phyloP scores from a whole-genome alignment of 257 asterid genomes.

The Leonotis leonurus region DNA sequence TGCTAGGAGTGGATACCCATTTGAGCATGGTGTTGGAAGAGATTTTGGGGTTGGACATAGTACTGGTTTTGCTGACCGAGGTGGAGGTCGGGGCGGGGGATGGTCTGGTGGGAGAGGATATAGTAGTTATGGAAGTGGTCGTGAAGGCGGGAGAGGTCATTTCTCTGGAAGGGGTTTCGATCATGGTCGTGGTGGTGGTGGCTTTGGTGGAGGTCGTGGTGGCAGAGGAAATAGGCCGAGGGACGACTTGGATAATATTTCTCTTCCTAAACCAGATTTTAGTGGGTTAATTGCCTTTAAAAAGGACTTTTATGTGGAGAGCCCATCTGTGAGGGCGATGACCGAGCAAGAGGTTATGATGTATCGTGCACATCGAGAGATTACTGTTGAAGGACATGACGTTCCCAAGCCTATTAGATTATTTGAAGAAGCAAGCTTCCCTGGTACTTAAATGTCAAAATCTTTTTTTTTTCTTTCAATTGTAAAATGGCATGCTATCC shows the following conservation, averaged over 20 bases:
- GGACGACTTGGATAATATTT: constrained; percentile 63
- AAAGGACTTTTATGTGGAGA: constrained; percentile 79
- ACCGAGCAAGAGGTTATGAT: constrained; percentile 54
- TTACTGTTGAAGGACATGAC: constrained; percentile 71
- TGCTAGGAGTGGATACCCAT: constrained; percentile 28
- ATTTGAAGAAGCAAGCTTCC: constrained; percentile 78
- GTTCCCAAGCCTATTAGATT: constrained; percentile 75
- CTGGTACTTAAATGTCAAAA: constrained; percentile 40
- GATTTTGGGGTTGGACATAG: constrained; percentile 29
- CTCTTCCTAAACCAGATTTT: constrained; percentile 76
- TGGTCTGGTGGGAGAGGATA: constrained; percentile 38
- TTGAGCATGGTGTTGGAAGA: constrained; percentile 40
- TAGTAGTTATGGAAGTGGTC: constrained; percentile 35
- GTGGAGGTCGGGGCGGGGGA: constrained; percentile 35
- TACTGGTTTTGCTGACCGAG: constrained; percentile 18
- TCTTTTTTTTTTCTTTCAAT: background rate
- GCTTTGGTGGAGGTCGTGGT: constrained; percentile 40
- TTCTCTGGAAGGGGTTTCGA: constrained; percentile 23
- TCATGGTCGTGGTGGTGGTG: constrained; percentile 35
- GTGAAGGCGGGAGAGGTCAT: constrained; percentile 41
- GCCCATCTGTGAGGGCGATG: constrained; percentile 67
- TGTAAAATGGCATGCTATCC: background rate
- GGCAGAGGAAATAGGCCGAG: constrained; percentile 53
- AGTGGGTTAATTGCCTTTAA: constrained; percentile 63
- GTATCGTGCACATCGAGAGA: constrained; percentile 68